Conservation (phyloP, 257 asterid species). For the Solanum sejunctum region DNA sequence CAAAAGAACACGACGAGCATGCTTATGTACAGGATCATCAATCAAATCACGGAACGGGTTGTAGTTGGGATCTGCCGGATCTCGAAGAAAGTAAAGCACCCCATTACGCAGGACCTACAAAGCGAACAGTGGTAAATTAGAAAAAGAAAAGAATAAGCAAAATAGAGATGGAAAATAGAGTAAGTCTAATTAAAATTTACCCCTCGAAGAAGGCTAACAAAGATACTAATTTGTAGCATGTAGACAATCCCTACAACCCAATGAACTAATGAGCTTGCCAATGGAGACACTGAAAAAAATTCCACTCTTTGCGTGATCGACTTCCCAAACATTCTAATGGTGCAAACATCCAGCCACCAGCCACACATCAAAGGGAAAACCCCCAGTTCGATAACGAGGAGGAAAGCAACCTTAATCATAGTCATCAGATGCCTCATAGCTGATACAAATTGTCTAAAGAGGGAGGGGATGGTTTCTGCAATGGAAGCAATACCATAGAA, state of each 20-base stretch:
- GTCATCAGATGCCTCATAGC: slow-evolving; percentile 98
- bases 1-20: slow-evolving; percentile 92
- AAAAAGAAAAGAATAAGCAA: background rate
- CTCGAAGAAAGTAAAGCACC: slow-evolving; percentile 93
- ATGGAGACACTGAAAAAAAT: slow-evolving; percentile 87
- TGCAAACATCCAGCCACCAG: slow-evolving; percentile 99
- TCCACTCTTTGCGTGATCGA: slow-evolving; percentile 86
- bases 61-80: slow-evolving; percentile 98
- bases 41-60: slow-evolving; percentile 97
- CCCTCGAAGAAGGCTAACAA: slow-evolving; percentile 99
- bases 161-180: background rate
- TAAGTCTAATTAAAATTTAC: slow-evolving; percentile 22
- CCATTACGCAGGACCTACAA: slow-evolving; percentile 86
- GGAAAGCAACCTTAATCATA: slow-evolving; percentile 97
- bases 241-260: slow-evolving; percentile 98
- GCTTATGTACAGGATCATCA: slow-evolving; percentile 99
- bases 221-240: slow-evolving; percentile 97
- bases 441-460: slow-evolving; percentile 81
- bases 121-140: slow-evolving; percentile 3
- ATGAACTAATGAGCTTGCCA: slow-evolving; percentile 95
- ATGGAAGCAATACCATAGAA: slow-evolving; percentile 90
- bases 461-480: slow-evolving; percentile 89
- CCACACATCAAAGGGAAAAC: slow-evolving; percentile 98
- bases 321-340: slow-evolving; percentile 90
- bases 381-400: slow-evolving; percentile 94